These are phyloP conservation scores for Cryptosporidium baileyi DNA, from an alignment of 169 alveolate species.

Conservation along the genomic window DNA sequence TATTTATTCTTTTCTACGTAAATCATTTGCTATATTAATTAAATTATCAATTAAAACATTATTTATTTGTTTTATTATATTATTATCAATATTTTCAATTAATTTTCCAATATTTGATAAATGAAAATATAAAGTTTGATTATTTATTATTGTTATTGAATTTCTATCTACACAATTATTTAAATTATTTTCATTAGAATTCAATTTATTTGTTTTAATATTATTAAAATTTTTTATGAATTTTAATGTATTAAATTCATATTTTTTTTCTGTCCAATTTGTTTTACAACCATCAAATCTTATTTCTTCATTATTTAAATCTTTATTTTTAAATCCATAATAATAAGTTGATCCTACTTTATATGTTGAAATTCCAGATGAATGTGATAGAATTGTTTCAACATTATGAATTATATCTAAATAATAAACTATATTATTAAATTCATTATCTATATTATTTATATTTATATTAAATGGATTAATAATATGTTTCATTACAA, in stretches of 20 bases:
- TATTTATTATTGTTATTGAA: constrained; percentile 31
- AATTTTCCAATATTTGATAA: constrained; percentile 25
- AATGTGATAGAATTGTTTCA: constrained; percentile 47
- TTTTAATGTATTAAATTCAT: constrained; percentile 21
- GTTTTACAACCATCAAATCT: constrained; percentile 53
- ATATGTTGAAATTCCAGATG: constrained; percentile 35
- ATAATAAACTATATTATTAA: neutral
- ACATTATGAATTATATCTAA: constrained; percentile 60
- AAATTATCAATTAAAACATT: constrained; percentile 47
- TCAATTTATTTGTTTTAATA: neutral
- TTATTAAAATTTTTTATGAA: constrained; percentile 15
- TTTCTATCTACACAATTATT: constrained; percentile 23
- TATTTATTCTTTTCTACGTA: neutral
- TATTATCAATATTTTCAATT: constrained; percentile 38
- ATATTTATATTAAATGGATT: constrained; percentile 9
- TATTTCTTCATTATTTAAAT: neutral
- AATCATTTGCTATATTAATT: constrained; percentile 4
- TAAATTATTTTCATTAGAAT: neutral
- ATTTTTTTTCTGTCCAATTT: constrained; percentile 50
- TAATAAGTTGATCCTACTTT: constrained; percentile 33
- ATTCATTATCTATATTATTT: neutral
- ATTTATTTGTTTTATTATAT: constrained; percentile 14
- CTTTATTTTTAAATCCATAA: constrained; percentile 22
- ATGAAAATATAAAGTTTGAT: constrained; percentile 35
- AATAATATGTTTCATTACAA: constrained; percentile 43